phyloP scores from a whole-genome alignment of 1,284 basidiomycete species.

The Puccinia brachypodii region DNA sequence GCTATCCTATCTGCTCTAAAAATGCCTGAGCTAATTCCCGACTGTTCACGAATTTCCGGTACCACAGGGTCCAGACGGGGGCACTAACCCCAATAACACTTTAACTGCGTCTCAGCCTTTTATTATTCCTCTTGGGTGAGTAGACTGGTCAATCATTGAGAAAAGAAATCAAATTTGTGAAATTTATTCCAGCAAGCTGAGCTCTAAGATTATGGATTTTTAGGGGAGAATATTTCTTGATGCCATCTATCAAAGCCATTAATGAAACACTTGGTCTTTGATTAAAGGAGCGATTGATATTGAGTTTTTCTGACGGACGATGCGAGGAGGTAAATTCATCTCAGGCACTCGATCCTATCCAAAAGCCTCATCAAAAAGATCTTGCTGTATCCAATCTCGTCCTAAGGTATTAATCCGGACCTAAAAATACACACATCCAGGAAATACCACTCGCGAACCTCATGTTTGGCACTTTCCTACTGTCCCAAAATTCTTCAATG shows the following conservation, averaged over 20 bases:
- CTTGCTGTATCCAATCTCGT: too few species aligned
- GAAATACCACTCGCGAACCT: too few species aligned
- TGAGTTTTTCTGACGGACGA: too few species aligned
- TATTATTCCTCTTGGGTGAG: slow-evolving; percentile 13
- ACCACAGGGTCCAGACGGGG: neutral
- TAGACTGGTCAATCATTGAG: neutral
- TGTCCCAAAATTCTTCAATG: too few species aligned
- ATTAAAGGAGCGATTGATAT: neutral
- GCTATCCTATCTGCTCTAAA: too few species aligned
- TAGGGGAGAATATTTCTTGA: slow-evolving; percentile 34
- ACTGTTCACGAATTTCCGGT: neutral
- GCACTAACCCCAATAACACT: neutral
- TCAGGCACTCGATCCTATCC: too few species aligned
- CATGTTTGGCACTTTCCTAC: too few species aligned
- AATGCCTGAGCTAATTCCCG: neutral
- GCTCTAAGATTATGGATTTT: neutral
- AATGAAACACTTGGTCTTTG: slow-evolving; percentile 23
- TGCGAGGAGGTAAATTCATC: too few species aligned
- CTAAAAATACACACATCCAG: too few species aligned
- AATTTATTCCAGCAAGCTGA: neutral
- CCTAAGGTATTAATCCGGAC: too few species aligned
- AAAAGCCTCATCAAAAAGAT: too few species aligned
- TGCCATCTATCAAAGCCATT: slow-evolving; percentile 12
- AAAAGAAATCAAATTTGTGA: too few species aligned
- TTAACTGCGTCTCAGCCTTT: neutral